Conservation (phyloP, 768 basidiomycete species). For the Stropharia rugosoannulata region DNA sequence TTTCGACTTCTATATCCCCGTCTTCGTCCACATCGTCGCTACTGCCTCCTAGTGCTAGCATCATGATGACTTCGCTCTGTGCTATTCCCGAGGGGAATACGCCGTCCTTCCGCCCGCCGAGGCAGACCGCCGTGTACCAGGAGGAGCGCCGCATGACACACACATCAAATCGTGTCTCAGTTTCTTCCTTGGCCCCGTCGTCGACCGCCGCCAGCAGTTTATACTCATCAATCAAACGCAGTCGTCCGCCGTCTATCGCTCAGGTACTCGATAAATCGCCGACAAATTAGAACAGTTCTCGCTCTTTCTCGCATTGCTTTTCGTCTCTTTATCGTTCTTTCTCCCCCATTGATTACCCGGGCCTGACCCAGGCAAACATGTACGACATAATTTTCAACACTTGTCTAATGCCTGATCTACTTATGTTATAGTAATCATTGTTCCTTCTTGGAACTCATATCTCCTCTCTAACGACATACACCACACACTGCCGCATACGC, state of each 20-base stretch:
- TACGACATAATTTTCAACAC: too few relatives aligned
- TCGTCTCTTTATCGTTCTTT: background rate
- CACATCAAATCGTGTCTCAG: slow-evolving; percentile 32
- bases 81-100: slow-evolving; percentile 53
- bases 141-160: slow-evolving; percentile 22
- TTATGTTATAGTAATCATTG: too few relatives aligned
- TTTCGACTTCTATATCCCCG: slow-evolving; percentile 34
- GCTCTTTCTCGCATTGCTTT: background rate
- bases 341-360: too few relatives aligned
- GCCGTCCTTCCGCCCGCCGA: slow-evolving; percentile 12
- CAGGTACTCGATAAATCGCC: slow-evolving; percentile 46
- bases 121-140: slow-evolving; percentile 23
- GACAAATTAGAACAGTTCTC: too few relatives aligned
- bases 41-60: slow-evolving; percentile 36
- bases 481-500: too few relatives aligned
- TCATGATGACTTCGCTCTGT: slow-evolving; percentile 49
- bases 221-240: slow-evolving; percentile 45
- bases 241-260: slow-evolving; percentile 54
- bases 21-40: slow-evolving; percentile 45
- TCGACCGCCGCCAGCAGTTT: slow-evolving; percentile 38
- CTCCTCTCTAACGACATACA: too few relatives aligned
- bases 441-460: too few relatives aligned
- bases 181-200: slow-evolving; percentile 35
- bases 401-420: too few relatives aligned
- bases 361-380: too few relatives aligned